A percentile compares a stretch with the other conserved stretches of the same genome.
Evolutionary conservation across 176 grass and related monocot species (phyloP).

Genomic region (Aegilops umbellulata): DNA sequence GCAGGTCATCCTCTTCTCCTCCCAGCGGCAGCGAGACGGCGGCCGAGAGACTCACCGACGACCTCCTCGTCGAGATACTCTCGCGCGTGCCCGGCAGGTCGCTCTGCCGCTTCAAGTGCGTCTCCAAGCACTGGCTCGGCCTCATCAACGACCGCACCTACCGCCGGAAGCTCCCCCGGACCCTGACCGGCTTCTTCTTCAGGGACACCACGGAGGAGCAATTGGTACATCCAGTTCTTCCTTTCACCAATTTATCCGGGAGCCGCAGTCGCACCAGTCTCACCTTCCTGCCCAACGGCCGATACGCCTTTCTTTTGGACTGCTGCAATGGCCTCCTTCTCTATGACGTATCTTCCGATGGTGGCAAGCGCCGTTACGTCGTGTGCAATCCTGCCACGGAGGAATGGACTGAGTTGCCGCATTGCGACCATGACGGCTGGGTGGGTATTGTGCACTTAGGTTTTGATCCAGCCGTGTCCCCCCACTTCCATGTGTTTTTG

Average conservation of each 20-base stretch:
- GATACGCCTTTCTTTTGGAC: background rate
- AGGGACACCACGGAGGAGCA: too few relatives aligned
- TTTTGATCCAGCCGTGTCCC: background rate
- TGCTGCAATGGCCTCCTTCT: constrained; percentile 29
- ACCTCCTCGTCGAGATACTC: background rate
- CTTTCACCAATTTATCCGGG: background rate
- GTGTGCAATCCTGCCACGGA: constrained; percentile 19
- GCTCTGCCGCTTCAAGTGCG: too few relatives aligned
- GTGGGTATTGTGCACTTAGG: background rate
- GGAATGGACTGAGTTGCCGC: background rate
- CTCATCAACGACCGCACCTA: background rate
- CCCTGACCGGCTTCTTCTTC: too few relatives aligned
- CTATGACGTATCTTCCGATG: background rate
- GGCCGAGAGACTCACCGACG: background rate
- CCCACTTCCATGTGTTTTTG: background rate
- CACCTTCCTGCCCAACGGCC: background rate
- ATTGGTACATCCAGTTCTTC: background rate
- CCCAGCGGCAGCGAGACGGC: background rate
- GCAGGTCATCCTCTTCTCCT: background rate
- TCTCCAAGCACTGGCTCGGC: background rate
- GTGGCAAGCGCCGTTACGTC: background rate
- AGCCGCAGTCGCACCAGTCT: background rate
- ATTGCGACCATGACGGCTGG: background rate
- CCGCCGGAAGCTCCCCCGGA: too few relatives aligned
- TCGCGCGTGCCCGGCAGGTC: too few relatives aligned